Evolutionary conservation across 495 filamentous ascomycete genomes (phyloP).

Genomic region (Aspergillus carlsbadensis): DNA sequence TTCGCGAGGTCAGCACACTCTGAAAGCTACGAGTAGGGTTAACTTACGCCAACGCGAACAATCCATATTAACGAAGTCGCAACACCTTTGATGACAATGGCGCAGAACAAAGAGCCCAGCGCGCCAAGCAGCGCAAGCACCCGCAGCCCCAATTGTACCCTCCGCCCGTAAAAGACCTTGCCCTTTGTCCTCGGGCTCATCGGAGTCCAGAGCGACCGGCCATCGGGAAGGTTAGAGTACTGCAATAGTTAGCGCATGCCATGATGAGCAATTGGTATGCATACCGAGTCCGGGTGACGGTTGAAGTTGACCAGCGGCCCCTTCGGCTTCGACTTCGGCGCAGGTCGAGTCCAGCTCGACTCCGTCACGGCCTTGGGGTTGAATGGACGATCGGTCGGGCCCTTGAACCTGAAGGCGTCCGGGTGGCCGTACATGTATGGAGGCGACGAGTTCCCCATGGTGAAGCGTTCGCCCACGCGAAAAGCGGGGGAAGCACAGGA

Average conservation of each 20-base stretch:
- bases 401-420: conserved; percentile 46
- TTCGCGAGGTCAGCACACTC: conserved; percentile 18
- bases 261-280: conserved; percentile 11
- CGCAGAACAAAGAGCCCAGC: conserved; percentile 66
- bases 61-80: conserved; percentile 65
- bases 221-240: conserved; percentile 50
- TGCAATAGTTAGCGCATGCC: conserved; percentile 23
- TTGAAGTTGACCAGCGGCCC: conserved; percentile 78
- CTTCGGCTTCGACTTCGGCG: conserved; percentile 59
- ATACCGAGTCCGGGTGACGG: conserved; percentile 75
- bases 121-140: conserved; percentile 63
- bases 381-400: conserved; percentile 59
- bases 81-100: conserved; percentile 70
- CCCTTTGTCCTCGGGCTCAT: conserved; percentile 71
- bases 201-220: conserved; percentile 53
- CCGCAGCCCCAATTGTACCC: conserved; percentile 65
- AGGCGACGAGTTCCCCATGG: conserved; percentile 59
- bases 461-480: conserved; percentile 38
- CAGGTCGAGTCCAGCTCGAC: conserved; percentile 61
- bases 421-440: conserved; percentile 76
- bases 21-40: not conserved
- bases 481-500: conserved; percentile 30
- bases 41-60: conserved; percentile 70
- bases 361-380: conserved; percentile 81
- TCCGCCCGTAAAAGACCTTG: conserved; percentile 63